Evolutionary conservation across 805 yeast genomes (phyloP).

Genomic region (Wickerhamiella brachini): DNA sequence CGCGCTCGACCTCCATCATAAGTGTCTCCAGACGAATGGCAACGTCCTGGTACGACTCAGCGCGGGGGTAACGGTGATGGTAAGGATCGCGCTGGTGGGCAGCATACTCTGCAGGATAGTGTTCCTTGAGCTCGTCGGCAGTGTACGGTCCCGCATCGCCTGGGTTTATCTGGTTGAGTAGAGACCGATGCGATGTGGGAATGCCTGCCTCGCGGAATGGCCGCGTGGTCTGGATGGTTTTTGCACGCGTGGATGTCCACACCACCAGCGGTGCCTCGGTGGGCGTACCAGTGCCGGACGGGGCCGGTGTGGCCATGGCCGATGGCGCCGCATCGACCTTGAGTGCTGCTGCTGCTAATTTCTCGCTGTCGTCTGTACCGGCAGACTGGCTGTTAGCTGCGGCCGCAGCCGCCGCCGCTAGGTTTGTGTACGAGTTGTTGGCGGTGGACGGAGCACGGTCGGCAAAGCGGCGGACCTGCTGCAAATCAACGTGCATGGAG

Average conservation of each 20-base stretch:
- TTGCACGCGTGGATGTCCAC: conserved; percentile 88
- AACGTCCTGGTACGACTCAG: conserved; percentile 91
- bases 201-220: conserved; percentile 51
- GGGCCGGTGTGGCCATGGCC: neutral
- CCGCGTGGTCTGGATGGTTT: conserved; percentile 70
- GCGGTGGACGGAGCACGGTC: conserved; percentile 3
- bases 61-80: conserved; percentile 81
- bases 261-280: conserved; percentile 38
- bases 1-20: conserved; percentile 84
- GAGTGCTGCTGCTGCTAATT: neutral
- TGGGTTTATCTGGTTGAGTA: conserved; percentile 76
- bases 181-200: conserved; percentile 60
- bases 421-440: neutral
- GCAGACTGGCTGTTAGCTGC: neutral
- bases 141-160: conserved; percentile 69
- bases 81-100: conserved; percentile 67
- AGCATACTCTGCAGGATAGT: conserved; percentile 57
- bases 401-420: neutral
- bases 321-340: neutral
- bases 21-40: conserved; percentile 91
- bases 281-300: conserved; percentile 4
- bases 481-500: conserved; percentile 10
- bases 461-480: conserved; percentile 10
- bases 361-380: neutral
- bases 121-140: conserved; percentile 41